Evolutionary conservation across 495 filamentous ascomycete genomes (phyloP).

Genomic region (Glonium stellatum): DNA sequence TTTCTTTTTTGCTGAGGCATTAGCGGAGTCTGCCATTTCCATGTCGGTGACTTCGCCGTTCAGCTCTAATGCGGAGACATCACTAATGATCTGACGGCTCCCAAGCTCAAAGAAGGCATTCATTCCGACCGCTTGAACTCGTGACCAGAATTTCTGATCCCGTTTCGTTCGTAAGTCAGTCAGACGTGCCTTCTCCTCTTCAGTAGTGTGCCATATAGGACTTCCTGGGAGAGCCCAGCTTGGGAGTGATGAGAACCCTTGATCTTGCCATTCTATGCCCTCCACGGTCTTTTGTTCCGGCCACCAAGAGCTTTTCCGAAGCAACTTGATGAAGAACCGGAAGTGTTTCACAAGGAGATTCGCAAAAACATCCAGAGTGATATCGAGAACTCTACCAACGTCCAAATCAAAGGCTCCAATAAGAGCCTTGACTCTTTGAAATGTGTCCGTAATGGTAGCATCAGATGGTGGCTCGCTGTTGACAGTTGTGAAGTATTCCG

Average conservation of each 20-base stretch:
- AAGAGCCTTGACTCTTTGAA: conserved; percentile 78
- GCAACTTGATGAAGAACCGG: conserved; percentile 85
- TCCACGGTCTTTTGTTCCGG: conserved; percentile 52
- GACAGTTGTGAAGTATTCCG: conserved; percentile 73
- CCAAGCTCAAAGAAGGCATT: conserved; percentile 75
- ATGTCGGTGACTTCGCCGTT: conserved; percentile 8
- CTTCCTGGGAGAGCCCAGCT: conserved; percentile 73
- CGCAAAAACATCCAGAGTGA: conserved; percentile 83
- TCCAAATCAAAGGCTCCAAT: conserved; percentile 91
- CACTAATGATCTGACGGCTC: conserved; percentile 27
- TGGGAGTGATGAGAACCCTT: conserved; percentile 47
- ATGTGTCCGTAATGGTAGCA: conserved; percentile 61
- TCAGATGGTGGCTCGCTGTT: conserved; percentile 50
- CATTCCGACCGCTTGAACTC: conserved; percentile 66
- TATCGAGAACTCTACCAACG: conserved; percentile 88
- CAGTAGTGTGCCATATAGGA: conserved; percentile 46
- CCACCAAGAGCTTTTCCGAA: conserved; percentile 95
- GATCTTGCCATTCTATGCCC: conserved; percentile 36
- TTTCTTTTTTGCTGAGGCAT: conserved; percentile 8
- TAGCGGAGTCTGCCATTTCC: conserved; percentile 8
- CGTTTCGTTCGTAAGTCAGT: conserved; percentile 49
- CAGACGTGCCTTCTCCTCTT: conserved; percentile 56
- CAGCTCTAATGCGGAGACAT: conserved; percentile 6
- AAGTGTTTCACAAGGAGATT: conserved; percentile 76
- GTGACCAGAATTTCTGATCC: conserved; percentile 74